These are phyloP conservation scores for Coemansia nantahalensis DNA, from an alignment of 192 early-diverging fungal species.

Conservation along the genomic window DNA sequence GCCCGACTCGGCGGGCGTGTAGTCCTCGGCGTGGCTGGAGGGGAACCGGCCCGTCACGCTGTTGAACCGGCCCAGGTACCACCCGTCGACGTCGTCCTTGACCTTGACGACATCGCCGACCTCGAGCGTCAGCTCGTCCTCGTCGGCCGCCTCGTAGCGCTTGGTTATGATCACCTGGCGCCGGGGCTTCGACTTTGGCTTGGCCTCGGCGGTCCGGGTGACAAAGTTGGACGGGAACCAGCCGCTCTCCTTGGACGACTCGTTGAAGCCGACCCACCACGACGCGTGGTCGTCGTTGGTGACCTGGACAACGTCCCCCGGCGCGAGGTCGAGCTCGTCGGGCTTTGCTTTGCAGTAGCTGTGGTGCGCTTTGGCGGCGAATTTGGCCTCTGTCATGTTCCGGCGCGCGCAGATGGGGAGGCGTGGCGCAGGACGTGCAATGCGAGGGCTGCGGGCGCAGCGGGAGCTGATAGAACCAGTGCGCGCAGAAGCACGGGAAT, in stretches of 20 bases:
- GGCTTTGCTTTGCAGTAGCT: conserved; percentile 41
- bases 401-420: too few species aligned
- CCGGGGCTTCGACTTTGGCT: conserved; percentile 26
- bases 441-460: not conserved
- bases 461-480: too few species aligned
- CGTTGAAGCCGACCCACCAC: conserved; percentile 47
- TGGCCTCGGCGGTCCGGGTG: conserved; percentile 12
- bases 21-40: conserved; percentile 51
- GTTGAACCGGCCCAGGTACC: conserved; percentile 65
- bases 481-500: too few species aligned
- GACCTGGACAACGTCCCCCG: conserved; percentile 34
- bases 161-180: conserved; percentile 26
- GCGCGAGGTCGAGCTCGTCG: conserved; percentile 43
- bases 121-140: conserved; percentile 62
- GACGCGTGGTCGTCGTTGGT: conserved; percentile 31
- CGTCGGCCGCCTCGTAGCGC: conserved; percentile 57
- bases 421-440: not conserved
- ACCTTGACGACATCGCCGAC: conserved; percentile 60
- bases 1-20: conserved; percentile 4
- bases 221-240: conserved; percentile 55
- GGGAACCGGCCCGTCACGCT: conserved; percentile 67
- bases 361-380: conserved; percentile 32
- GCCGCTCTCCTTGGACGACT: conserved; percentile 28
- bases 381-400: conserved; percentile 32
- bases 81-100: conserved; percentile 59